phyloP scores from a whole-genome alignment of 179 eudicot species.

The Beta macrorhiza region DNA sequence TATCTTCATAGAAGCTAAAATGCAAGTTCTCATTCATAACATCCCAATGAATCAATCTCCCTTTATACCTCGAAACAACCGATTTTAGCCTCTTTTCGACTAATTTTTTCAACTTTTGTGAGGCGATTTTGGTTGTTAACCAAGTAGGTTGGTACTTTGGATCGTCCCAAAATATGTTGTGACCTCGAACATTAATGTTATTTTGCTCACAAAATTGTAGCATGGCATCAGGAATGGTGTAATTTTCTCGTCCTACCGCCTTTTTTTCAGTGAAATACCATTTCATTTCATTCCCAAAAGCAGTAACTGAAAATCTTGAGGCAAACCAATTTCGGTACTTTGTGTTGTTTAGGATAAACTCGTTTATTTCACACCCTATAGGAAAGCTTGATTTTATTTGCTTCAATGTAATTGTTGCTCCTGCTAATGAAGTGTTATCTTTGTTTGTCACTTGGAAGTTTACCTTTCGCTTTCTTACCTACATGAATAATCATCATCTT shows the following conservation, averaged over 20 bases:
- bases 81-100: constrained; percentile 39
- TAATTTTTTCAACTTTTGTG: constrained; percentile 31
- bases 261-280: constrained; percentile 55
- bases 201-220: constrained; percentile 41
- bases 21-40: constrained; percentile 68
- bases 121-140: constrained; percentile 34
- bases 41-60: constrained; percentile 63
- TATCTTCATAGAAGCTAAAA: constrained; percentile 45
- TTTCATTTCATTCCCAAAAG: constrained; percentile 75
- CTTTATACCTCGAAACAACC: constrained; percentile 45
- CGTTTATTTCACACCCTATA: constrained; percentile 57
- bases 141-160: constrained; percentile 47
- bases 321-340: constrained; percentile 71
- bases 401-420: constrained; percentile 39
- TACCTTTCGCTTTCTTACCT: constrained; percentile 46
- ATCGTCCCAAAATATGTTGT: constrained; percentile 66
- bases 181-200: constrained; percentile 57
- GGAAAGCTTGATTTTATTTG: constrained; percentile 44
- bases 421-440: constrained; percentile 34
- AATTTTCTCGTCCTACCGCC: constrained; percentile 46
- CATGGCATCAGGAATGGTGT: constrained; percentile 58
- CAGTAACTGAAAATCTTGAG: constrained; percentile 55
- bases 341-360: constrained; percentile 39
- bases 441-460: constrained; percentile 36
- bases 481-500: neutral